Evolutionary conservation across 768 basidiomycete species (phyloP), one percentile per base, ranked within the genome.

Genomic region (Suillus sp.): DNA sequence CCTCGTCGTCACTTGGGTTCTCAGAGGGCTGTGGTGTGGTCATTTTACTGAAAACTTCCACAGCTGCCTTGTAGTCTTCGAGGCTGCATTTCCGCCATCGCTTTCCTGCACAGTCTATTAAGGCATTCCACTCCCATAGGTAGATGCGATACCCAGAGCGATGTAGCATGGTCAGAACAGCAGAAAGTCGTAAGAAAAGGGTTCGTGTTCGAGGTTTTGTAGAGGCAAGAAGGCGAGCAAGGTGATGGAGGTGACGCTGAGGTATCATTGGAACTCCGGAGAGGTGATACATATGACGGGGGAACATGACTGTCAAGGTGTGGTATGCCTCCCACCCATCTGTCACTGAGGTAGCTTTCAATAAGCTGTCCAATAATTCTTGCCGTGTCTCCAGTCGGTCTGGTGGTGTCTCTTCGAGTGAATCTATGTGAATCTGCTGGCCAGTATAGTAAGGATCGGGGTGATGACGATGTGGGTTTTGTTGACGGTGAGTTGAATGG

Each of bases 51-150:
- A 83, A 88, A 38, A 90, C 79, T 61, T 80, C 81, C 63, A 92
- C 75, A 20, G 90, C 82, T 34, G 79, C 78, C 62, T 82, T 79
- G 75, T 88, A 89, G 65, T 91, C 86, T 63, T 81, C 81, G 57
- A 78, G 64, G 32, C 78, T 75, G 47, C 85, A 84, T 71, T 82
- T 86, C 62, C 90, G 82, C 77, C 82, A 86, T 3, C 90, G 89
- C 64, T 81, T 83, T 18, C 86, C 91, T 0, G 88, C 86, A 69
- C 79, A 81, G 67, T 89, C 82, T 64, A 93, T 83, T 51, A 94
- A 80, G 9, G 84, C 78, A 70, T 93, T 93, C 90, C 92, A 93
- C 71, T 92, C 85, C 80, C 85, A 86, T n/a, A 77, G 68, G 65
- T 83, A 78, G 37, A 92, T 72, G 13, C 61, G 75, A 27, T 86